Conservation (phyloP, 805 yeast genomes). For the Metschnikowia proteae region DNA sequence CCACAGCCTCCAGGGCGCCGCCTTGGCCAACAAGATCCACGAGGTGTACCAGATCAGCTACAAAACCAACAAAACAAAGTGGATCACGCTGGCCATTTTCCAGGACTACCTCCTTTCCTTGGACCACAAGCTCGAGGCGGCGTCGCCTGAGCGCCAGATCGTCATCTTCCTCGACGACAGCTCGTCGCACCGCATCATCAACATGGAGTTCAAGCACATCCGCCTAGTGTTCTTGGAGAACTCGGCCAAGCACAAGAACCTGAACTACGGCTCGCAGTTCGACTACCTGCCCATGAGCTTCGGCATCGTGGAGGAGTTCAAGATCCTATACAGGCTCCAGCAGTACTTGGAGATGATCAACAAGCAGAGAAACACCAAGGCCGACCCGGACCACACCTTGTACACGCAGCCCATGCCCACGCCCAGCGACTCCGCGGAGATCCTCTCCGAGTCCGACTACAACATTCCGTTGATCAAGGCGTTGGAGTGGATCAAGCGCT, state of each 20-base stretch:
- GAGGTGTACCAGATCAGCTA: constrained; percentile 50
- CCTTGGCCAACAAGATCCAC: constrained; percentile 40
- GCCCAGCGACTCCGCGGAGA: constrained; percentile 20
- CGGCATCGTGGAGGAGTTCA: constrained; percentile 62
- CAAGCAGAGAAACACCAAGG: constrained; percentile 14
- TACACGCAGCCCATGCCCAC: neutral
- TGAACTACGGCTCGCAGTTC: constrained; percentile 40
- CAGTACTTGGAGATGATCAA: constrained; percentile 50
- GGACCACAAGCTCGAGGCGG: constrained; percentile 52
- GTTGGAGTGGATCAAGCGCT: constrained; percentile 52
- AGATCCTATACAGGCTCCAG: constrained; percentile 52
- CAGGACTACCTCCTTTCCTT: constrained; percentile 58
- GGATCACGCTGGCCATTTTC: constrained; percentile 61
- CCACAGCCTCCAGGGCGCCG: constrained; percentile 9
- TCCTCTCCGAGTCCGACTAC: constrained; percentile 39
- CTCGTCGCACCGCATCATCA: constrained; percentile 54
- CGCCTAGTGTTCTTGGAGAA: constrained; percentile 36
- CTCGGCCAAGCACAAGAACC: constrained; percentile 36
- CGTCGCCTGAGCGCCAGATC: constrained; percentile 44
- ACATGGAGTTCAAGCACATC: constrained; percentile 36
- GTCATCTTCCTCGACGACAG: constrained; percentile 58
- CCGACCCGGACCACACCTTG: constrained; percentile 5
- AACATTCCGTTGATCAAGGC: constrained; percentile 51
- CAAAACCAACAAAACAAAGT: constrained; percentile 57
- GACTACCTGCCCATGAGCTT: constrained; percentile 59